Conservation (phyloP, 2,329 filamentous ascomycete genomes). For the Venturia pyrina region DNA sequence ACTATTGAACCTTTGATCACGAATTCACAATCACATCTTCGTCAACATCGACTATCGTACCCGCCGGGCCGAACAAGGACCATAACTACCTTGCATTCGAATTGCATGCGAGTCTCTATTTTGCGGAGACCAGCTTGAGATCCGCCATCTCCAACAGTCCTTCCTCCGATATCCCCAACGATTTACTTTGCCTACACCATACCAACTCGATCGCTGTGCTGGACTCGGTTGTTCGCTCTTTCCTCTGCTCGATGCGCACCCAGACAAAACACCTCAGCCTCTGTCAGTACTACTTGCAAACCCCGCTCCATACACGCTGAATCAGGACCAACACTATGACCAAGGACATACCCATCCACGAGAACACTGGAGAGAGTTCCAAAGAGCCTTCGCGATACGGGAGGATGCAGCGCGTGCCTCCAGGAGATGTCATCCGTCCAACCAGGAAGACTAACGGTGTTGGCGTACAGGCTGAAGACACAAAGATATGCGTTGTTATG, state of each 20-base stretch:
- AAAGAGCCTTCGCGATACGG: background rate
- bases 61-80: background rate
- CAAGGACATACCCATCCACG: background rate
- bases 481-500: conserved; percentile 97
- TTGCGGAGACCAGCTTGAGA: background rate
- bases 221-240: background rate
- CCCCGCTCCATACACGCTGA: background rate
- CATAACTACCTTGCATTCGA: background rate
- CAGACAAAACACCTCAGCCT: background rate
- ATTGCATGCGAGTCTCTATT: background rate
- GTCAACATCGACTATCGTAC: background rate
- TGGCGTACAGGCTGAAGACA: conserved; percentile 85
- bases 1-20: background rate
- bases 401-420: conserved; percentile 8
- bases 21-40: background rate
- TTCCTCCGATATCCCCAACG: background rate
- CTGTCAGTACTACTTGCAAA: background rate
- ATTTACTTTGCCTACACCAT: background rate
- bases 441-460: conserved; percentile 45
- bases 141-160: background rate
- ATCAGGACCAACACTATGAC: conserved; percentile 1
- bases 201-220: background rate
- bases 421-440: conserved; percentile 18
- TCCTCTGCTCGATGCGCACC: background rate
- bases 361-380: background rate